A percentile compares a stretch with the other conserved stretches of the same genome.
Conservation (phyloP, 495 filamentous ascomycete species). For the Podospora appendiculata region DNA sequence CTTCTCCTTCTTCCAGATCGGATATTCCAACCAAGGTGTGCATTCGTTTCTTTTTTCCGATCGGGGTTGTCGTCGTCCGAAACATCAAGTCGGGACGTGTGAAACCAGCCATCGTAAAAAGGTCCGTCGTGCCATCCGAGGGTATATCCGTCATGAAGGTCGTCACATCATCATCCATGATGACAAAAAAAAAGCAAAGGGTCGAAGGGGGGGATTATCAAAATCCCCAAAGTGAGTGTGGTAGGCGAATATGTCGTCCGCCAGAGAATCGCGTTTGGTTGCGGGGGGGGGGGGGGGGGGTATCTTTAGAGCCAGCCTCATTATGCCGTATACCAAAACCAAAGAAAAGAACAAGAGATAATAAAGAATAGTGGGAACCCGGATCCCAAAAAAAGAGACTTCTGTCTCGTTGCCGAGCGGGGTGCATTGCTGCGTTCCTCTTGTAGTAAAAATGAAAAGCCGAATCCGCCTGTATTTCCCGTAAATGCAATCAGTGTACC, state of each 20-base stretch:
- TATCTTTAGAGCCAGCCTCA: constrained; percentile 33
- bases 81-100: constrained; percentile 29
- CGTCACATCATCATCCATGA: constrained; percentile 38
- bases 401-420: constrained; percentile 38
- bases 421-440: constrained; percentile 48
- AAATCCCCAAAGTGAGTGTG: constrained; percentile 26
- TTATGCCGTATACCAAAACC: constrained; percentile 25
- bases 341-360: constrained; percentile 7
- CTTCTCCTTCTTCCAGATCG: constrained; percentile 10
- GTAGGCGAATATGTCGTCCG: constrained; percentile 12
- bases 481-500: constrained; percentile 42
- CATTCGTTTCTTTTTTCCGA: constrained; percentile 22
- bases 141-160: constrained; percentile 28
- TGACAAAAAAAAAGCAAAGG: constrained; percentile 28
- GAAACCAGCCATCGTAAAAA: constrained; percentile 11
- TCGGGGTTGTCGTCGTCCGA: constrained; percentile 11
- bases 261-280: neutral
- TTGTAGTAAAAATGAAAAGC: constrained; percentile 22
- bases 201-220: constrained; percentile 12
- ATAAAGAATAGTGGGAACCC: constrained; percentile 3
- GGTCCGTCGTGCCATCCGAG: constrained; percentile 4
- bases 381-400: constrained; percentile 15
- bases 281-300: constrained; percentile 14
- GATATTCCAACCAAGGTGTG: constrained; percentile 15
- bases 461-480: constrained; percentile 33